phyloP scores from a whole-genome alignment of 192 early-diverging fungal genomes.

The Linnemannia hyalina region DNA sequence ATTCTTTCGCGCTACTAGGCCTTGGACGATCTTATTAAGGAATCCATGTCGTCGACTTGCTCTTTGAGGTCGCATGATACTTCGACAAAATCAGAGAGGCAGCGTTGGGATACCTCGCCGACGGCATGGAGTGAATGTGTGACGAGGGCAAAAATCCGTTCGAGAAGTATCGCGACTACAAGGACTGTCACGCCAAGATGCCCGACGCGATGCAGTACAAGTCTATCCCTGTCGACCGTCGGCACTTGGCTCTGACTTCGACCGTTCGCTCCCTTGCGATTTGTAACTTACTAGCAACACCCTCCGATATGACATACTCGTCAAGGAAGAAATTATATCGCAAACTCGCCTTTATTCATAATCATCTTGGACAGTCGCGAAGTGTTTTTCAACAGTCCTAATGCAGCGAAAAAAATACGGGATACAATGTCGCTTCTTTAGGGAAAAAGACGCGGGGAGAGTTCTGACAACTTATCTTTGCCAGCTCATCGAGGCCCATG shows the following conservation, averaged over 20 bases:
- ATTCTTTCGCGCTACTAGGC: constrained; percentile 8
- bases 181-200: background rate
- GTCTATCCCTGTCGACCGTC: background rate
- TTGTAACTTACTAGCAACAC: background rate
- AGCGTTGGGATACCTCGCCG: background rate
- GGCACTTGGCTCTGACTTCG: background rate
- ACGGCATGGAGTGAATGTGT: constrained; percentile 7
- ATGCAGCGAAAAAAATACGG: background rate
- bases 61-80: background rate
- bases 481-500: constrained; percentile 64
- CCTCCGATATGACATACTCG: too few relatives aligned
- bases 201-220: background rate
- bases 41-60: background rate
- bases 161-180: background rate
- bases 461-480: constrained; percentile 73
- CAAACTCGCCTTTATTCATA: too few relatives aligned
- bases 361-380: background rate
- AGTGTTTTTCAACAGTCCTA: background rate
- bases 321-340: too few relatives aligned
- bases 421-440: background rate
- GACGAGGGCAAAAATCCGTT: constrained; percentile 19
- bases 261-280: background rate
- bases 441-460: constrained; percentile 77
- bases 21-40: background rate
- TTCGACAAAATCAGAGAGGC: constrained; percentile 6